These are phyloP conservation scores for Maudiozyma humilis DNA, from an alignment of 1,139 yeast species.

Conservation along the genomic window DNA sequence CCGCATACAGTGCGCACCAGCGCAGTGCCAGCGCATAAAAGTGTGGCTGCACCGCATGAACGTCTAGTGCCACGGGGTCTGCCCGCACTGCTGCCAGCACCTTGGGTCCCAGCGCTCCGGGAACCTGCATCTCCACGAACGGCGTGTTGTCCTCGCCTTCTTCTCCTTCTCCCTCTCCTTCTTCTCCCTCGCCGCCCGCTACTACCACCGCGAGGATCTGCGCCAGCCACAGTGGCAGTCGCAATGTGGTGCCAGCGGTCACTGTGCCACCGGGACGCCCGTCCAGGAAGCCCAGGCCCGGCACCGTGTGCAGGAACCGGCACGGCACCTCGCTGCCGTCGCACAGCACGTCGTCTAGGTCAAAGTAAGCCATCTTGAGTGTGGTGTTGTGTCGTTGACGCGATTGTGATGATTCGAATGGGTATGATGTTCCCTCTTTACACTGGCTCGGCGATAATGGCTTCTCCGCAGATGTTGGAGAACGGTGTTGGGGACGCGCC, in stretches of 20 bases:
- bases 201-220: slow-evolving; percentile 58
- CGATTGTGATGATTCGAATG: no score
- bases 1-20: slow-evolving; percentile 67
- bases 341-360: slow-evolving; percentile 80
- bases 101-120: slow-evolving; percentile 53
- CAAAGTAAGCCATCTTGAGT: slow-evolving; percentile 64
- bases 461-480: no score
- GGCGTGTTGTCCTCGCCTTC: slow-evolving; percentile 35
- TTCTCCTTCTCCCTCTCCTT: no score
- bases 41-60: slow-evolving; percentile 58
- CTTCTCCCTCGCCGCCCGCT: slow-evolving; percentile 14
- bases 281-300: slow-evolving; percentile 82
- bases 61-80: slow-evolving; percentile 57
- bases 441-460: no score
- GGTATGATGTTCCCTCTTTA: no score
- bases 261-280: slow-evolving; percentile 60
- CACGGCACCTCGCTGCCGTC: slow-evolving; percentile 71
- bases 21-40: slow-evolving; percentile 62
- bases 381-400: no score
- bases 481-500: no score
- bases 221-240: slow-evolving; percentile 87
- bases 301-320: slow-evolving; percentile 66
- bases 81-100: slow-evolving; percentile 79
- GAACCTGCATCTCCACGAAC: slow-evolving; percentile 62
- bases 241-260: slow-evolving; percentile 57